A percentile compares a stretch with the other conserved stretches of the same genome.
Evolutionary conservation across 768 basidiomycete species (phyloP).

Genomic region (Gymnopilus dilepis): DNA sequence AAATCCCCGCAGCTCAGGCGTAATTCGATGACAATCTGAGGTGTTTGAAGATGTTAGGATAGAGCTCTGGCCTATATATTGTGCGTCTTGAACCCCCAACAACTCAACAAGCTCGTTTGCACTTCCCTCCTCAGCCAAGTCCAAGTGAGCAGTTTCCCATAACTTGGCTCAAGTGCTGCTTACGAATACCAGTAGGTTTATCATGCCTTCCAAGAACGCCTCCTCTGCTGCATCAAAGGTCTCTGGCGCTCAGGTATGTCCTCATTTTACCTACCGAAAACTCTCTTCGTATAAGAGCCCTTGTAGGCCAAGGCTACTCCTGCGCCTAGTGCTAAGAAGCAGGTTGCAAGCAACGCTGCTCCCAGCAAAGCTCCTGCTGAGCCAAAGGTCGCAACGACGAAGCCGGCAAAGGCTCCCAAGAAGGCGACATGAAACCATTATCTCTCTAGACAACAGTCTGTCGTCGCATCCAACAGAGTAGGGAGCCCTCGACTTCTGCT

Average conservation of each 20-base stretch:
- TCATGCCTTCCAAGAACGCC: conserved; percentile 30
- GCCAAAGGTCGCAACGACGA: conserved; percentile 22
- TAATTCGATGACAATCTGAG: conserved; percentile 17
- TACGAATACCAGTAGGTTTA: conserved; percentile 8
- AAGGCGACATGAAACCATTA: conserved; percentile 21
- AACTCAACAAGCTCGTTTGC: conserved; percentile 11
- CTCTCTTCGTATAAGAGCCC: not conserved
- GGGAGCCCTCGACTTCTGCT: no score
- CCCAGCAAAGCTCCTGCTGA: conserved; percentile 19
- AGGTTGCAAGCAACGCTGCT: conserved; percentile 14
- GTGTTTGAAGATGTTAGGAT: conserved; percentile 18
- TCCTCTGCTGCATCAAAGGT: conserved; percentile 25
- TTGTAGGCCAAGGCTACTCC: conserved; percentile 24
- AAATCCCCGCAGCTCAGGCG: conserved; percentile 27
- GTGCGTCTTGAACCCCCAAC: not conserved
- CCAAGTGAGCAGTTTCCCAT: conserved; percentile 8
- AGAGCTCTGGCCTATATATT: conserved; percentile 22
- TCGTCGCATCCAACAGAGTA: not conserved
- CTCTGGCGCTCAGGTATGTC: conserved; percentile 20
- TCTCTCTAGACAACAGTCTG: not conserved
- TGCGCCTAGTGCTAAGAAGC: conserved; percentile 22
- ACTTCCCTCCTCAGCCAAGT: conserved; percentile 8
- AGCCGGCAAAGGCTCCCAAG: conserved; percentile 26
- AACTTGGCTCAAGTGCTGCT: not conserved
- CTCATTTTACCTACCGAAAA: not conserved